Conservation (phyloP, 163 green algal genomes). For the Chlamydomonas reinhardtii region DNA sequence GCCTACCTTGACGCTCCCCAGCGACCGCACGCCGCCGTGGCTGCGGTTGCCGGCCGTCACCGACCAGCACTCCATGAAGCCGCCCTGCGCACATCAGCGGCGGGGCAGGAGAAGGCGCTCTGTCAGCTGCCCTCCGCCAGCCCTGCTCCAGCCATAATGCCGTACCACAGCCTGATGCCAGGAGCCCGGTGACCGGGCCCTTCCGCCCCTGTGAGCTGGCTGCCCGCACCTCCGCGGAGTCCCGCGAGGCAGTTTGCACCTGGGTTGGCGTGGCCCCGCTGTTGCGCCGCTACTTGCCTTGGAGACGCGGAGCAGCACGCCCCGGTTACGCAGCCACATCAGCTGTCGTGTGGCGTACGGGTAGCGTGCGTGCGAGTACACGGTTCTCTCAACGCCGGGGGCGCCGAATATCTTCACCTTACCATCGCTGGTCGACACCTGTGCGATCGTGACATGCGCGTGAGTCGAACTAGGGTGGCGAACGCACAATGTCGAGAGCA, state of each 20-base stretch:
- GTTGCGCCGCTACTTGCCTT: slow-evolving; percentile 57
- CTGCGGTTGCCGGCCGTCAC: not conserved
- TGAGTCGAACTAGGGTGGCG: not conserved
- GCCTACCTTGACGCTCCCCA: slow-evolving; percentile 71
- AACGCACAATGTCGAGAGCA: not conserved
- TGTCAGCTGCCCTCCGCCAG: not conserved
- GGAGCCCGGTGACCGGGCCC: no score
- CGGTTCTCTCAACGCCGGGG: slow-evolving; percentile 72
- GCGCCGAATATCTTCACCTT: slow-evolving; percentile 78
- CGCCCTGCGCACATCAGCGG: slow-evolving; percentile 33
- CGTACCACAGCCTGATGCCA: no score
- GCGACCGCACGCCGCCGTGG: slow-evolving; percentile 34
- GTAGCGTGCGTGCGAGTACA: slow-evolving; percentile 56
- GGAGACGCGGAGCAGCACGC: slow-evolving; percentile 72
- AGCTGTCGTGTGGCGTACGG: slow-evolving; percentile 71
- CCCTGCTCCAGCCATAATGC: no score
- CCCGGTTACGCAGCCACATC: slow-evolving; percentile 73
- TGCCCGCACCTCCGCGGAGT: no score
- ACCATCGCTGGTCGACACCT: slow-evolving; percentile 83
- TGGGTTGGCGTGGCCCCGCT: no score
- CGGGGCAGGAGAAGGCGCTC: not conserved
- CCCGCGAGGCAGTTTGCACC: not conserved
- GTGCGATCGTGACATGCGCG: not conserved
- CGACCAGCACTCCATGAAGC: slow-evolving; percentile 52
- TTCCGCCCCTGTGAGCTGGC: no score